Evolutionary conservation across 2,329 filamentous ascomycete species (phyloP).

Genomic region (Aspergillus ochraceus): DNA sequence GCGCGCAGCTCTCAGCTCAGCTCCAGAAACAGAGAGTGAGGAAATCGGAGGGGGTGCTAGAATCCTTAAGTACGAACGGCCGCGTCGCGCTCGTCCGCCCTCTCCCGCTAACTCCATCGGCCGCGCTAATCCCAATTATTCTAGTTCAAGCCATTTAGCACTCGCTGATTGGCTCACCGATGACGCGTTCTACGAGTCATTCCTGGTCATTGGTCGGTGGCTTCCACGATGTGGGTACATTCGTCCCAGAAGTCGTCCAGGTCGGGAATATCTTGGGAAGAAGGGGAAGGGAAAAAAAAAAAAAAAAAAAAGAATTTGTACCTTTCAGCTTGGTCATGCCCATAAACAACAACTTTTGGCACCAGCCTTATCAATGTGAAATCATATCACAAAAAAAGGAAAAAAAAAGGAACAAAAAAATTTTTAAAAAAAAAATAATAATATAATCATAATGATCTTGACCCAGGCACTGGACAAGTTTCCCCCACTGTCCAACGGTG

Average conservation of each 20-base stretch:
- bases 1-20: constrained; percentile 29
- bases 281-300: constrained; percentile 15
- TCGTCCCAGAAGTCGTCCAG: constrained; percentile 23
- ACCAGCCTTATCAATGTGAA: not conserved
- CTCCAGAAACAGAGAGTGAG: constrained; percentile 40
- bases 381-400: constrained; percentile 1
- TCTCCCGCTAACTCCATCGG: constrained; percentile 39
- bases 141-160: constrained; percentile 33
- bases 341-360: not conserved
- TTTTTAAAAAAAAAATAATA: too few relatives aligned
- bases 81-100: constrained; percentile 33
- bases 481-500: not conserved
- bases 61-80: constrained; percentile 44
- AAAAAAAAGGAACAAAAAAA: too few relatives aligned
- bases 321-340: not conserved
- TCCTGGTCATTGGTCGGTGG: constrained; percentile 24
- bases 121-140: constrained; percentile 34
- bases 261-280: constrained; percentile 20
- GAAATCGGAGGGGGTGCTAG: constrained; percentile 41
- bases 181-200: constrained; percentile 24
- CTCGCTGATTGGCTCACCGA: constrained; percentile 30
- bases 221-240: constrained; percentile 17
- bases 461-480: not conserved
- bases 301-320: constrained; percentile 7
- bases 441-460: not conserved